Evolutionary conservation across 148 eudicot species (phyloP), one percentile per base, ranked within the genome.

Genomic region (Talinum fruticosum): DNA sequence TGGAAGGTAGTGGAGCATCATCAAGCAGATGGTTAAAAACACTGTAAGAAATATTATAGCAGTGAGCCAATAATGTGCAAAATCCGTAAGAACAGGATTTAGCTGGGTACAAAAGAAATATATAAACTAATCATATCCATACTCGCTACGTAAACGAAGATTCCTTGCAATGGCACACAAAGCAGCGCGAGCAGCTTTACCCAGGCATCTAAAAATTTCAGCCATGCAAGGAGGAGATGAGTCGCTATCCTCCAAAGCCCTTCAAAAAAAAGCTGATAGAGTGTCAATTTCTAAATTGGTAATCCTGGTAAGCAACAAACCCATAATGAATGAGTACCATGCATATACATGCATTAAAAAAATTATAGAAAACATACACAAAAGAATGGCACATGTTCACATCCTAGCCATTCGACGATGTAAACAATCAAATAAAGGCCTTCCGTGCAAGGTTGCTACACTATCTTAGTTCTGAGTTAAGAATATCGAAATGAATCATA

Each of bases 181-280:
- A 82, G 88, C 90, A 83, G 88, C 88, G 80, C 94, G 97, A 82
- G 94, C 94, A 24, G 94, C 87, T 83, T 84, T 93, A 47, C 97
- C 98, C 90, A 93, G 85, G 84, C 98, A 91, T 84, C 91, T 84
- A 82, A 91, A 93, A 61, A 83, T 83, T 78, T 93, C 97, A 74
- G 90, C 85, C 97, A 91, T 87, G 85, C 97, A 91, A 66, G 98
- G 97, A 45, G 98, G 97, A 78, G 94, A 89, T 73, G 93, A 85
- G 82, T 93, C 94, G 79, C 83, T 74, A 84, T 93, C 94, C 87
- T 90, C 97, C 81, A 90, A 78, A 79, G 90, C 93, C 97, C 98
- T 93, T 75, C 73, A 84, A 75, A 77, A 76, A 75, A 76, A 69
- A 84, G 57, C 80, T 83, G 80, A 78, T 45, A 34, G 61, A 75